Conservation (phyloP, 179 eudicot species). For the Silene coronaria region DNA sequence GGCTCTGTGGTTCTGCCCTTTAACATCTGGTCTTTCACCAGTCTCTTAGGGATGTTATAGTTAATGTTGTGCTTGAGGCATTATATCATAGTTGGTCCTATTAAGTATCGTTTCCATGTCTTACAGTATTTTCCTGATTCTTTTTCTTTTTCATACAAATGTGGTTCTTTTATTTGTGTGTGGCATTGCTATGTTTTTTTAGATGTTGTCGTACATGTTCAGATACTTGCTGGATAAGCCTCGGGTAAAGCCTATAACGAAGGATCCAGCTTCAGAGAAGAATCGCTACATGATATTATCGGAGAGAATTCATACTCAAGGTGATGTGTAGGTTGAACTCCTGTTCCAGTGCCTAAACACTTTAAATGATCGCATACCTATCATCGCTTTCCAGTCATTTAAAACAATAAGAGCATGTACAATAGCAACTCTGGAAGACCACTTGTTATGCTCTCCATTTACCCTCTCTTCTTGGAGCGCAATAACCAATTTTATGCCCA, state of each 20-base stretch:
- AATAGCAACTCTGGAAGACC: background rate
- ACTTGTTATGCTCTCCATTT: too few relatives aligned
- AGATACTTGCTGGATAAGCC: slow-evolving; percentile 83
- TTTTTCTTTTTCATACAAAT: background rate
- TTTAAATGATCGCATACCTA: background rate
- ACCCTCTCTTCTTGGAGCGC: too few relatives aligned
- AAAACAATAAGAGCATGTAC: background rate
- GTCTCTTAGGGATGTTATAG: background rate
- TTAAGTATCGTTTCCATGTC: background rate
- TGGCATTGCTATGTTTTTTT: background rate
- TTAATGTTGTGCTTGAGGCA: background rate
- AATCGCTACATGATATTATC: slow-evolving; percentile 73
- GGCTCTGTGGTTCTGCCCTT: background rate
- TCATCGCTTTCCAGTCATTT: background rate
- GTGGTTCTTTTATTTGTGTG: background rate
- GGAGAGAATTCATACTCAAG: slow-evolving; percentile 58
- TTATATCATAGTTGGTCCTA: background rate
- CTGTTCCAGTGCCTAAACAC: background rate
- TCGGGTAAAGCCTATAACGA: slow-evolving; percentile 81
- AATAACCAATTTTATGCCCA: background rate
- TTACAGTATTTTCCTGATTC: background rate
- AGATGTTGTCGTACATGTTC: slow-evolving; percentile 17
- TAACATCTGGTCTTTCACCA: background rate
- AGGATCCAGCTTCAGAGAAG: slow-evolving; percentile 67
- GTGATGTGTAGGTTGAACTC: slow-evolving; percentile 31